Base-by-base conservation (phyloP, 331 rosid species). In the Malus hybrid region DNA sequence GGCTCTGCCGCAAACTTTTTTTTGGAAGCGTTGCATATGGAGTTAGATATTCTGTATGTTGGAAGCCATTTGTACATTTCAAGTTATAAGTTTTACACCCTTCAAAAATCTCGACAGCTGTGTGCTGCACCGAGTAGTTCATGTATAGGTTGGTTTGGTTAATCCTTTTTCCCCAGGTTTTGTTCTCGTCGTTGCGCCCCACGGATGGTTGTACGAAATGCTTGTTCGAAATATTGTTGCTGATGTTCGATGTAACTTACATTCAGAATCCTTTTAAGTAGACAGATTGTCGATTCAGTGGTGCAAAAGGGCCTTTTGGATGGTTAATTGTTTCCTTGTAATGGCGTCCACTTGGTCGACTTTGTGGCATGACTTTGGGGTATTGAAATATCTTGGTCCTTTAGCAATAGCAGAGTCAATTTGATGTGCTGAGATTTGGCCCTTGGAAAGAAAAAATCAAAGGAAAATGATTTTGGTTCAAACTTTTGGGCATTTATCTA, bases 21-120 rank as follows among this genome's bases (percentile, higher is more conserved):
- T 73, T 79, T 72, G 78, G 81, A 73, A 82, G 72, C 86, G 60
- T 61, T 20, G 46, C 71, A 78, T 69, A 57, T 74, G 82, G 73
- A 70, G 73, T 82, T 70, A 52, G 79, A 60, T 69, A 53, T 63
- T 72, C 79, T 71, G 19, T 32, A 29, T 63, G 62, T 58, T 34
- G 57, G 66, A 60, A 42, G 71, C 75, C 58, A 22, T 63, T 46
- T 73, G 83, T 75, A 80, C 76, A 80, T 80, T 75, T 80, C 66
- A 62, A 30, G 80, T 58, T 73, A 68, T 68, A 32, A 46, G 44
- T 50, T 68, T 22, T 32, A 7, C 57, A 16, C 64, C 16, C 6
- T 63, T 6, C 19, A 66, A 26, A 39, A 76, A 24, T 72, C 75
- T 18, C n/a, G 66, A 39, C 67, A 53, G 68, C 76, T 68, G 61